Conservation (phyloP, 192 early-diverging fungal genomes). For the Coemansia aciculifera region DNA sequence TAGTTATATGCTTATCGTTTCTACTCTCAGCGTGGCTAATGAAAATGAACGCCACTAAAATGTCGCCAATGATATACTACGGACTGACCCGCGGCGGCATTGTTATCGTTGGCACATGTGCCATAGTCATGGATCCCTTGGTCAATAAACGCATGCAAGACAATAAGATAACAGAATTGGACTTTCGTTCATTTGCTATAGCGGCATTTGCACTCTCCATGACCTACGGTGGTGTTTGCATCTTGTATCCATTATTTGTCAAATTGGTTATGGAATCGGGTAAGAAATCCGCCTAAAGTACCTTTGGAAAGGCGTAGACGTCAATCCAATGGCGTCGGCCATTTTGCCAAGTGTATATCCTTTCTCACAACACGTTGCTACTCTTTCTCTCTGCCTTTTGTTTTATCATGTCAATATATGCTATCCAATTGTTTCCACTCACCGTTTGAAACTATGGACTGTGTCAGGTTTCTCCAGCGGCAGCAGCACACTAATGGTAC, state of each 20-base stretch:
- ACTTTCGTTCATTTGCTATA: background rate
- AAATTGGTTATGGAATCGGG: background rate
- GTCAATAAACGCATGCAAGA: background rate
- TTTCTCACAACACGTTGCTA: background rate
- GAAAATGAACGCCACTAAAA: background rate
- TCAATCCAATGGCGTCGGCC: background rate
- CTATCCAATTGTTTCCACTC: background rate
- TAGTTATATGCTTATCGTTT: background rate
- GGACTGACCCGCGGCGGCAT: slow-evolving; percentile 3
- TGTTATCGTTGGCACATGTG: background rate
- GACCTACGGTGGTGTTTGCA: background rate
- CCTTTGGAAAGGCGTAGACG: too few species aligned
- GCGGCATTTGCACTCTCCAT: background rate
- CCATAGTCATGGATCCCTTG: slow-evolving; percentile 1
- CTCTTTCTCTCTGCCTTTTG: background rate
- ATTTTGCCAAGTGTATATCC: background rate
- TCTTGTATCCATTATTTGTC: background rate
- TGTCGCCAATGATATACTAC: background rate
- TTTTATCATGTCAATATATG: background rate
- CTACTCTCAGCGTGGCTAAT: background rate
- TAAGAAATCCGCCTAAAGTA: too few species aligned
- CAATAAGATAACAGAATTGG: background rate
- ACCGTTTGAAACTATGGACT: background rate
- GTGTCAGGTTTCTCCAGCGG: background rate
- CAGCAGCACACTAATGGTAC: background rate